Base-by-base conservation (phyloP, 257 asterid species). In the Capsicum rhomboideum region DNA sequence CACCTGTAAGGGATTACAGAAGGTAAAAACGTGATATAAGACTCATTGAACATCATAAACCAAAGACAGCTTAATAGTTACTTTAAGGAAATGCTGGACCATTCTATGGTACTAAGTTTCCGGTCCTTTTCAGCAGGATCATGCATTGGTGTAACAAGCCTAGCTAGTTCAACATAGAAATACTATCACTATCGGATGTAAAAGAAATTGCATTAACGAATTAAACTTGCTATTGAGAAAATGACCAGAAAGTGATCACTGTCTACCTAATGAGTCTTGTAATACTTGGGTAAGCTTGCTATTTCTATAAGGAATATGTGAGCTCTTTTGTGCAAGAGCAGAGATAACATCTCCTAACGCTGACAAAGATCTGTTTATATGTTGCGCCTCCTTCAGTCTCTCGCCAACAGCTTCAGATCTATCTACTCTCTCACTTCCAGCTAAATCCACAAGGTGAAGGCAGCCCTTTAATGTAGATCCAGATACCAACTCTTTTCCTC, bases 261-360 rank as follows among this genome's bases (percentile, higher is more conserved):
- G 0, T 31, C 77, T 88, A 95, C 99, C 98, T 89, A 95, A 88
- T 55, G 99, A 95, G 85, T 94, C 98, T 89, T 95, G 99, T 63
- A 95, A 79, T 44, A 95, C 99, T 92, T 95, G 99, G 16, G 99
- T 95, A 14, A 95, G 93, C 89, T 95, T 95, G 97, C 98, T 95
- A 42, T 95, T 95, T 88, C 99, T 87, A 20, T 95, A 94, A 79
- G 99, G 99, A 82, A 95, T 90, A 79, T 95, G 99, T 59, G 95
- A 83, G 87, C 90, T 93, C 85, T 95, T 95, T 84, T 95, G 97
- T 78, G 99, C 99, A 52, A 95, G 94, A 82, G 99, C 94, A 85
- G 97, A 94, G 82, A 95, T 91, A 88, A 95, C 99, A 87, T 95
- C 99, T 82, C 99, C 98, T 26, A 95, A 92, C 23, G 99, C 99